Evolutionary conservation across 257 asterid species (phyloP).

Genomic region (Petunia axillaris): DNA sequence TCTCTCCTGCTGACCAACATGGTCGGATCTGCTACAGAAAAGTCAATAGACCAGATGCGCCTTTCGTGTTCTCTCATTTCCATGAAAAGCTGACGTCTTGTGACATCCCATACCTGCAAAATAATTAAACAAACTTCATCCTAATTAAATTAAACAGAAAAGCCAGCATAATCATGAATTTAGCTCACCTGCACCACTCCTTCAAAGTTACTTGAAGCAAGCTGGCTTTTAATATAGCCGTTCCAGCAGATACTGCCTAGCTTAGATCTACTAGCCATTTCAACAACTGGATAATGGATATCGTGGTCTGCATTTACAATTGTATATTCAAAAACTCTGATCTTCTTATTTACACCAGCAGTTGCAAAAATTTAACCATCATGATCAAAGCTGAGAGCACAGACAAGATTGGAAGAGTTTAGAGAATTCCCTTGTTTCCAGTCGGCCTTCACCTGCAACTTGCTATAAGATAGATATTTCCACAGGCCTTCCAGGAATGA

Average conservation of each 20-base stretch:
- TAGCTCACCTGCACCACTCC: slow-evolving; percentile 88
- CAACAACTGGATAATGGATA: slow-evolving; percentile 96
- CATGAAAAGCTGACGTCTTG: slow-evolving; percentile 82
- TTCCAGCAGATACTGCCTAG: slow-evolving; percentile 98
- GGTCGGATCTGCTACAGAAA: slow-evolving; percentile 91
- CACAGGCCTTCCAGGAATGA: slow-evolving; percentile 82
- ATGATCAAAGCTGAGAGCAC: slow-evolving; percentile 93
- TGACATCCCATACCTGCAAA: slow-evolving; percentile 88
- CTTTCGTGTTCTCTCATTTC: slow-evolving; percentile 99
- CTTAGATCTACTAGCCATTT: slow-evolving; percentile 87
- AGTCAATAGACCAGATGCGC: slow-evolving; percentile 97
- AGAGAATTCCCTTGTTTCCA: slow-evolving; percentile 93
- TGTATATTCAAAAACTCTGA: slow-evolving; percentile 87
- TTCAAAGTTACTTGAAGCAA: slow-evolving; percentile 98
- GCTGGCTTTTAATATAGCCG: slow-evolving; percentile 90
- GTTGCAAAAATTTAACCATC: slow-evolving; percentile 95
- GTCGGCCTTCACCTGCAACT: slow-evolving; percentile 84
- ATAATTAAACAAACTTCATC: slow-evolving; percentile 24
- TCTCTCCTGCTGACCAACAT: slow-evolving; percentile 98
- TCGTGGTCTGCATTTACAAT: slow-evolving; percentile 72
- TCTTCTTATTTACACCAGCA: slow-evolving; percentile 98
- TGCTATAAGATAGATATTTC: slow-evolving; percentile 79
- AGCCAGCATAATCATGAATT: background rate
- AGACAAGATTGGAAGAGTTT: slow-evolving; percentile 87
- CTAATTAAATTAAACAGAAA: background rate